Evolutionary conservation across 768 basidiomycete genomes (phyloP).

Genomic region (Calvatia gigantea): DNA sequence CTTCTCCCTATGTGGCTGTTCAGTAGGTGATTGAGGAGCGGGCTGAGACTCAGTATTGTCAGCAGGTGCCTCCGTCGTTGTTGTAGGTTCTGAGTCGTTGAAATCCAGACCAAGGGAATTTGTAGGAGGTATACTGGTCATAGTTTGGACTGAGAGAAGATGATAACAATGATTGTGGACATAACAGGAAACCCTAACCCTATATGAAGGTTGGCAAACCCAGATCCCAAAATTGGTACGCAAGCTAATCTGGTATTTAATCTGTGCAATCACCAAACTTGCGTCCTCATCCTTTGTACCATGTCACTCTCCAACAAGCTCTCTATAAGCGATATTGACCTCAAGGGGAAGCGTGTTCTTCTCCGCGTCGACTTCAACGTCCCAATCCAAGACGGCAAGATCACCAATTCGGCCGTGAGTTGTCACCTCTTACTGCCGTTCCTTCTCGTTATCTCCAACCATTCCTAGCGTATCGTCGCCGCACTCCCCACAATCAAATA

Average conservation of each 20-base stretch:
- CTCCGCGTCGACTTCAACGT: constrained; percentile 98
- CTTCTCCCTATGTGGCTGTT: constrained; percentile 38
- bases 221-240: constrained; percentile 1
- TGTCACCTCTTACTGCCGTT: constrained; percentile 11
- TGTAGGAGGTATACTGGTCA: constrained; percentile 27
- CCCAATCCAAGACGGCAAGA: constrained; percentile 83
- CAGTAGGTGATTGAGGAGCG: constrained; percentile 16
- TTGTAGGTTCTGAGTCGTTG: constrained; percentile 32
- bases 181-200: constrained; percentile 27
- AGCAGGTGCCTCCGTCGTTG: constrained; percentile 10
- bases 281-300: constrained; percentile 25
- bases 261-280: constrained; percentile 14
- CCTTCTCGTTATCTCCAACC: constrained; percentile 15
- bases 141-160: constrained; percentile 29
- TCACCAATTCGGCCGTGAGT: constrained; percentile 95
- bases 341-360: constrained; percentile 85
- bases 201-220: constrained; percentile 5
- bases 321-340: constrained; percentile 85
- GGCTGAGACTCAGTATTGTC: constrained; percentile 12
- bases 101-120: constrained; percentile 77
- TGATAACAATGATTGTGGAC: constrained; percentile 21
- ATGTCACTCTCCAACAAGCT: constrained; percentile 97
- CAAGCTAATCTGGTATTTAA: constrained; percentile 22
- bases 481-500: constrained; percentile 95
- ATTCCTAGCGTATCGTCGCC: constrained; percentile 85